These are phyloP conservation scores for Polysphondylium violaceum DNA, from an alignment of 78 protist genomes.

Conservation along the genomic window DNA sequence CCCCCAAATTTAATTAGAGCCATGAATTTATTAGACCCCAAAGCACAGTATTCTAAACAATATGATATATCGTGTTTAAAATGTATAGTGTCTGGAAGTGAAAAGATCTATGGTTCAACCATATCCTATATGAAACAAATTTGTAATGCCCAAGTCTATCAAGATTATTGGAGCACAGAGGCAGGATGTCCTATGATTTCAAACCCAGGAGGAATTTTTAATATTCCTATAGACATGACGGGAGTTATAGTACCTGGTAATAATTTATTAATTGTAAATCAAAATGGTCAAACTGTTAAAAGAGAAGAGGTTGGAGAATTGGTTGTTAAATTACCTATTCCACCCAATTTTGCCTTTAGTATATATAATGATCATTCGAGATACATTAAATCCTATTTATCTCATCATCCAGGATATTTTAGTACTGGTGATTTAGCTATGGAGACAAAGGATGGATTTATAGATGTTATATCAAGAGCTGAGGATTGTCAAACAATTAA, in stretches of 20 bases:
- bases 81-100: neutral
- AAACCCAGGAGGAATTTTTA: neutral
- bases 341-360: slow-evolving; percentile 79
- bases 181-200: slow-evolving; percentile 46
- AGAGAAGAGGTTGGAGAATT: slow-evolving; percentile 62
- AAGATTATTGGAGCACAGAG: slow-evolving; percentile 74
- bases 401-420: neutral
- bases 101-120: neutral
- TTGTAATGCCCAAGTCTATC: neutral
- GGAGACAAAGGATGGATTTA: neutral
- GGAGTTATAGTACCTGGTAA: slow-evolving; percentile 84
- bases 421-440: neutral
- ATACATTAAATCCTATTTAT: slow-evolving; percentile 36
- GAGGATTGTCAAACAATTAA: neutral
- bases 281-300: neutral
- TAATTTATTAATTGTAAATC: slow-evolving; percentile 29
- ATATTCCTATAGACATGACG: too few relatives aligned
- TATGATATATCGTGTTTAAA: neutral
- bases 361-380: slow-evolving; percentile 69
- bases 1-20: neutral
- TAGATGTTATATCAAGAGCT: neutral
- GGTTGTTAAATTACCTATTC: slow-evolving; percentile 81
- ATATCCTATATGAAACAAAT: neutral
- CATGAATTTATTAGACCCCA: neutral
- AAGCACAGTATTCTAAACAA: neutral